phyloP scores from a whole-genome alignment of 176 grass and related monocot genomes.

The Panicum miliaceum region DNA sequence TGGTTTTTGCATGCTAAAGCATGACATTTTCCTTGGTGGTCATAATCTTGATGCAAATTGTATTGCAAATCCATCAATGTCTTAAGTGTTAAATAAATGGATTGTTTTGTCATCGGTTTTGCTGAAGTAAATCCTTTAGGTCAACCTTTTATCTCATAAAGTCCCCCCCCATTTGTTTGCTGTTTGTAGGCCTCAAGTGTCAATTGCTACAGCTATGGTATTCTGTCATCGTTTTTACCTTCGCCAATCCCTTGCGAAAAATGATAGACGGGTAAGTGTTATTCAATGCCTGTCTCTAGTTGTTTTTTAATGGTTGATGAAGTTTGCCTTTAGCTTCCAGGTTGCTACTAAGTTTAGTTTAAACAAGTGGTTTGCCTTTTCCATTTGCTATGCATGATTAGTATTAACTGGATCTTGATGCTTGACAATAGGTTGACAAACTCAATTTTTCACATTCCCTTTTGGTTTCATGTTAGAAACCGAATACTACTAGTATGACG shows the following conservation, averaged over 20 bases:
- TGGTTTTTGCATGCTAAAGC: constrained; percentile 5
- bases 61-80: neutral
- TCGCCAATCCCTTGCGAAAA: constrained; percentile 89
- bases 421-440: neutral
- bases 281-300: constrained; percentile 9
- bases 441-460: neutral
- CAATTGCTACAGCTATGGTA: constrained; percentile 90
- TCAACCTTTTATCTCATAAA: constrained; percentile 11
- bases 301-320: neutral
- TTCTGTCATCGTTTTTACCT: constrained; percentile 97
- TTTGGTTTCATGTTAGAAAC: neutral
- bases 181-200: constrained; percentile 74
- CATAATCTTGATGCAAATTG: constrained; percentile 3
- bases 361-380: neutral
- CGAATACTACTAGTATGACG: neutral
- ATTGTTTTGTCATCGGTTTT: constrained; percentile 9
- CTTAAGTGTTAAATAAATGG: constrained; percentile 4
- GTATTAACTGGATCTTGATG: neutral
- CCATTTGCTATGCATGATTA: constrained; percentile 27
- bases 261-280: constrained; percentile 91
- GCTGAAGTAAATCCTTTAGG: neutral
- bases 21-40: neutral
- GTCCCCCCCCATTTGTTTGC: neutral
- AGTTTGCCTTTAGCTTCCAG: constrained; percentile 4
- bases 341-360: constrained; percentile 24